A percentile compares a stretch with the other conserved stretches of the same genome.
phyloP scores from a whole-genome alignment of 2,329 filamentous ascomycete genomes.

The Dactylonectria estremocensis region DNA sequence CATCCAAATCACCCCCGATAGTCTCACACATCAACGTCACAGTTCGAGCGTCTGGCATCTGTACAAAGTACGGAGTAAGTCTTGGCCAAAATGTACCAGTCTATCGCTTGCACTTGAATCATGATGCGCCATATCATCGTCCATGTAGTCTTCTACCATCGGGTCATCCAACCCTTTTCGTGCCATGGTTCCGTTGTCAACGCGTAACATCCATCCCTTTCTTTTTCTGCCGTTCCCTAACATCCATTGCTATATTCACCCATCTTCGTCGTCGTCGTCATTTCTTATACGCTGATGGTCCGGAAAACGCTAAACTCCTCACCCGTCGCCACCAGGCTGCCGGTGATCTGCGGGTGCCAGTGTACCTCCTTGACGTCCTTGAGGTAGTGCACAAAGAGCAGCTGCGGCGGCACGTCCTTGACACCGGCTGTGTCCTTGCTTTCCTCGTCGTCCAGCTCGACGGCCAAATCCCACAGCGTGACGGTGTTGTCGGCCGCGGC shows the following conservation, averaged over 20 bases:
- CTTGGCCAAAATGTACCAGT: slow-evolving; percentile 3
- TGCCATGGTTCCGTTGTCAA: not conserved
- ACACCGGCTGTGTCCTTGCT: slow-evolving; percentile 90
- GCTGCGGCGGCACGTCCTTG: slow-evolving; percentile 91
- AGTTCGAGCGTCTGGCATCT: not conserved
- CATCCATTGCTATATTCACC: not conserved
- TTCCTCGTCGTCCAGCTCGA: slow-evolving; percentile 97
- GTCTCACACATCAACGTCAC: not conserved
- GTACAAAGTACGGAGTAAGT: not conserved
- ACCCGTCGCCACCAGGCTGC: slow-evolving; percentile 90
- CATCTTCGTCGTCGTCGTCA: not conserved
- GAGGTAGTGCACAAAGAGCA: slow-evolving; percentile 97
- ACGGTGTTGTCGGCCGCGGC: slow-evolving; percentile 94
- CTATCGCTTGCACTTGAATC: slow-evolving; percentile 15
- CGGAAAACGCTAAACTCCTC: slow-evolving; percentile 90
- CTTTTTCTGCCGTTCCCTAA: not conserved
- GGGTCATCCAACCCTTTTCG: slow-evolving; percentile 1
- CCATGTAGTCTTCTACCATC: not conserved
- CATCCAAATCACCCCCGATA: not conserved
- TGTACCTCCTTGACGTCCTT: slow-evolving; percentile 95
- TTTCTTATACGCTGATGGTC: slow-evolving; percentile 81
- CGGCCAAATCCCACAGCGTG: slow-evolving; percentile 96
- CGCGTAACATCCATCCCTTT: not conserved
- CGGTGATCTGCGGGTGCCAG: slow-evolving; percentile 97
- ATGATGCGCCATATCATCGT: slow-evolving; percentile 8